These are phyloP conservation scores for Theileria orientalis DNA, from an alignment of 169 alveolate genomes.

Conservation along the genomic window DNA sequence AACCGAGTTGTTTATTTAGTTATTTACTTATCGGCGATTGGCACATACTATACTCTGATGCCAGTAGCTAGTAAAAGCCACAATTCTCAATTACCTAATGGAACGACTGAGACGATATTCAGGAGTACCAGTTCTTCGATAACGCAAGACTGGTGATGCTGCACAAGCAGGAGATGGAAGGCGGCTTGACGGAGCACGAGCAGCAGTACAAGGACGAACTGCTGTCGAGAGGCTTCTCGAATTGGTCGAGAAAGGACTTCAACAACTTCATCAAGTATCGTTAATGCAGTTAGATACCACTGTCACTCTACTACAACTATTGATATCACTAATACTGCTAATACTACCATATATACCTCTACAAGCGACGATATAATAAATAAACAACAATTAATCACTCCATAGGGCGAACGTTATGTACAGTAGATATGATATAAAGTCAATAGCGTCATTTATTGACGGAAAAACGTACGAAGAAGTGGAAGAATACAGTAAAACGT, in stretches of 20 bases:
- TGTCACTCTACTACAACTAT: neutral
- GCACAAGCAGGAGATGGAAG: constrained; percentile 56
- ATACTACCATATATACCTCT: too few species aligned
- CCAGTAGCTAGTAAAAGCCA: too few species aligned
- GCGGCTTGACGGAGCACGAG: constrained; percentile 61
- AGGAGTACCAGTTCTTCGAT: constrained; percentile 73
- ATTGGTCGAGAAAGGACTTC: constrained; percentile 69
- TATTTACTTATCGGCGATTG: neutral
- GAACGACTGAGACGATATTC: too few species aligned
- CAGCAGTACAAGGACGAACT: constrained; percentile 60
- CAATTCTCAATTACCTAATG: too few species aligned
- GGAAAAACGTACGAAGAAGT: constrained; percentile 65
- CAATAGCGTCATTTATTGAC: constrained; percentile 68
- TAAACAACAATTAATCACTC: neutral
- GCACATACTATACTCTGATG: too few species aligned
- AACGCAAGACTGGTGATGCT: constrained; percentile 44
- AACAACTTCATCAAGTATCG: constrained; percentile 65
- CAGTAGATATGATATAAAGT: constrained; percentile 66
- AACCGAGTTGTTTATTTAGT: neutral
- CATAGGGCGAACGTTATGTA: constrained; percentile 67
- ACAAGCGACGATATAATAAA: too few species aligned
- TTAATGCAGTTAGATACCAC: too few species aligned
- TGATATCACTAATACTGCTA: too few species aligned
- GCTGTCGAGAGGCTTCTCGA: constrained; percentile 65
- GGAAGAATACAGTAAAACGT: constrained; percentile 49